Base-by-base conservation (phyloP, 2,329 filamentous ascomycete species). In the Epicoccum sorghinum region DNA sequence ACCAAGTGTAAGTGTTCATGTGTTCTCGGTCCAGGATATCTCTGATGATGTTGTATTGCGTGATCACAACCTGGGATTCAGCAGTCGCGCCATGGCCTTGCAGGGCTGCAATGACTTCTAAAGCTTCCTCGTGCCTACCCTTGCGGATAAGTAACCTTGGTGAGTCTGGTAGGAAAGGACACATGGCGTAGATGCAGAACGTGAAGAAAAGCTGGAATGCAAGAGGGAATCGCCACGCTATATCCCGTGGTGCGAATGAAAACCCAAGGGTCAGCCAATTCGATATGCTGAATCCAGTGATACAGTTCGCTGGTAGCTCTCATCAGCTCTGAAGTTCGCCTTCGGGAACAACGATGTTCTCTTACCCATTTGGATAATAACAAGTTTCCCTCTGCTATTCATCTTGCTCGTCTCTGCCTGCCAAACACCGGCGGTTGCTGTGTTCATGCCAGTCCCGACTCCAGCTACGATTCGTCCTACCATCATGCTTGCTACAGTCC, bases 151-250 rank as follows among this genome's bases (percentile, higher is more conserved):
- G 71, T 0, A 82, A 78, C 42, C 84, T 68, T 3, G 82, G 58
- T 62, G 71, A 68, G 72, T 78, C 62, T 46, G 75, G 73, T 58
- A 59, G 72, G 63, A 67, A 74, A 29, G 81, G 81, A 35, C 75
- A 57, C 69, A 77, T 64, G 81, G 83, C 29, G 80, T 69, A 83
- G 3, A 86, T 74, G 55, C 80, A 78, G 0, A 85, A 82, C 0
- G 82, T 83, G 57, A 86, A 84, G 46, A 87, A 77, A 0, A 84
- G 82, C 0, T 83, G 81, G 2, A 85, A 64, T 0, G 83, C 80
- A 1, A 83, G 83, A 0, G 84, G 81, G n/a, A 87, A 72, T 1
- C 72, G 63, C 71, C 71, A 75, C 40, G 70, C 65, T 10, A 74
- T 62, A 29, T 70, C 68, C 13, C 71, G 68, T 4, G 65, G 66